A percentile compares a stretch with the other conserved stretches of the same genome.
Evolutionary conservation across 1,139 yeast genomes (phyloP).

Genomic region (Hanseniaspora sp.): DNA sequence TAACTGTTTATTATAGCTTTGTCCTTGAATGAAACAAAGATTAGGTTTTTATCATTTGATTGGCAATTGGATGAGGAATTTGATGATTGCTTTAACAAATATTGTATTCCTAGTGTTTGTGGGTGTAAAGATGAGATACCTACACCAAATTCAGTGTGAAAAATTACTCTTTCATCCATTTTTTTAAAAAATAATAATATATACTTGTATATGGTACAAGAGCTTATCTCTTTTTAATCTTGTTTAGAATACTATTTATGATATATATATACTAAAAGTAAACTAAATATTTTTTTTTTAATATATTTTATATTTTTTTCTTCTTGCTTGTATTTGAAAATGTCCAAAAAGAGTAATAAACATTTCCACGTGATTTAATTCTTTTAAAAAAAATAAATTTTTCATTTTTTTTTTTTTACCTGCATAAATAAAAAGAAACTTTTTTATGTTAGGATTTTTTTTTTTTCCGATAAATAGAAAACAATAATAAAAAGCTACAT

Average conservation of each 20-base stretch:
- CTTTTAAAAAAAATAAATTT: too few species aligned
- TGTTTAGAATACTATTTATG: too few species aligned
- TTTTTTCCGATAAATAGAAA: too few species aligned
- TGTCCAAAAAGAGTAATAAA: not conserved
- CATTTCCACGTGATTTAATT: too few species aligned
- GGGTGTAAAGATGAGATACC: slow-evolving; percentile 15
- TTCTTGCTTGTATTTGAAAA: too few species aligned
- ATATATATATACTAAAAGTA: too few species aligned
- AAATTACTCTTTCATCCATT: slow-evolving; percentile 17
- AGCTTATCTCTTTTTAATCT: too few species aligned
- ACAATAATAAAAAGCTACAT: not conserved
- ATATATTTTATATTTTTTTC: too few species aligned
- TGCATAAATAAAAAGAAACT: too few species aligned
- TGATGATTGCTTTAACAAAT: slow-evolving; percentile 11
- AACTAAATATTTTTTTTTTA: too few species aligned
- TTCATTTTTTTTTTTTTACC: too few species aligned
- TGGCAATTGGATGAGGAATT: not conserved
- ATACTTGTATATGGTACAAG: not conserved
- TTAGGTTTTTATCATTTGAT: not conserved
- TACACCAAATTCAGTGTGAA: slow-evolving; percentile 15
- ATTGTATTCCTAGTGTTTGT: slow-evolving; percentile 14
- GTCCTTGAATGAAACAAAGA: slow-evolving; percentile 13
- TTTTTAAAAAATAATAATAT: not conserved
- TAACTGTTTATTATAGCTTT: slow-evolving; percentile 15
- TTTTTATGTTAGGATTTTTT: too few species aligned